These are phyloP conservation scores for Ephemerocybe angulata DNA, from an alignment of 768 basidiomycete genomes.

Conservation along the genomic window DNA sequence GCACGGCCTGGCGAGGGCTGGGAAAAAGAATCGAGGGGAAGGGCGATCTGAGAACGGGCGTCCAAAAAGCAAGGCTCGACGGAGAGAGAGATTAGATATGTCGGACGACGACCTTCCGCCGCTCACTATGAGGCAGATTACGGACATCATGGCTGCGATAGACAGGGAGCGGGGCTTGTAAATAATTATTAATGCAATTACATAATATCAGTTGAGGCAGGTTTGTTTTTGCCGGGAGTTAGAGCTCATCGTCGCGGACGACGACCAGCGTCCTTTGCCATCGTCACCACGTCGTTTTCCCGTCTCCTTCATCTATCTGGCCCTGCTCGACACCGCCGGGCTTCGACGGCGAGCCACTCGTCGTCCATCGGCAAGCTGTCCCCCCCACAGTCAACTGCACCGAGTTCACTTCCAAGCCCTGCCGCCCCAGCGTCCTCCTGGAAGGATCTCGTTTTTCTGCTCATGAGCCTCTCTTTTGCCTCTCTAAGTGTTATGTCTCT, in stretches of 20 bases:
- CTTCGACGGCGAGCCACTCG: constrained; percentile 11
- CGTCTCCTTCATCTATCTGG: neutral
- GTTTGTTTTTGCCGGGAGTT: neutral
- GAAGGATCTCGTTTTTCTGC: constrained; percentile 47
- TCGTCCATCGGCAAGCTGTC: constrained; percentile 20
- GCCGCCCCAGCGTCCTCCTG: constrained; percentile 33
- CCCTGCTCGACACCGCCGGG: neutral
- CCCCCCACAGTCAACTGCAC: constrained; percentile 13
- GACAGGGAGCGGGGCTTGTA: no score
- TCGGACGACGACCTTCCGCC: no score
- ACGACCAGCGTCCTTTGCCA: neutral
- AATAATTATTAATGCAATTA: neutral
- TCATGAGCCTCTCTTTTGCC: constrained; percentile 66
- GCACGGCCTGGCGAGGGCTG: neutral
- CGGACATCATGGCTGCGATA: neutral
- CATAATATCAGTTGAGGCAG: neutral
- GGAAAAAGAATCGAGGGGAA: neutral
- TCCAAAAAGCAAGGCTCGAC: no score
- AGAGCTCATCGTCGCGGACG: neutral
- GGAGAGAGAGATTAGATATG: neutral
- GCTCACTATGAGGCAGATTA: no score
- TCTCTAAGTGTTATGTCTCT: constrained; percentile 59
- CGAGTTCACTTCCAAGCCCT: constrained; percentile 29
- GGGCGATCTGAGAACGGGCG: neutral
- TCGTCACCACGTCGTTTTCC: neutral